Percentiles rank a stretch among this genome's conserved stretches.
phyloP scores from a whole-genome alignment of 331 rosid genomes.

The Rosa hybrid region DNA sequence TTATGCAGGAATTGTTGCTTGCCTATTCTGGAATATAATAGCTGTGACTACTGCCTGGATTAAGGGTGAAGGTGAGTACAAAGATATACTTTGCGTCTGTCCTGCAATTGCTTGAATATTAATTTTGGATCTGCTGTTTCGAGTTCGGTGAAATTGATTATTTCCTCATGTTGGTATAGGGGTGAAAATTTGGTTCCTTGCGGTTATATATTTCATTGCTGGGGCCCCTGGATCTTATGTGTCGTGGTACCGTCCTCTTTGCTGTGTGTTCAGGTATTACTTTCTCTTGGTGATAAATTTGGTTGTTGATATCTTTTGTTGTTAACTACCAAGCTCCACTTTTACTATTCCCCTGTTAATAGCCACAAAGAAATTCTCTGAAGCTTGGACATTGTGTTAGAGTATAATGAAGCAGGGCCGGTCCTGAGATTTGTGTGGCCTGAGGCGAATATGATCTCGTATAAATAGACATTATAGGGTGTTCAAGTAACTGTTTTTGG shows the following conservation, averaged over 20 bases:
- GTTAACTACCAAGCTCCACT: background rate
- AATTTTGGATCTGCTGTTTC: slow-evolving; percentile 19
- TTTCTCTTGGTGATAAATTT: slow-evolving; percentile 19
- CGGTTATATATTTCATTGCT: slow-evolving; percentile 86
- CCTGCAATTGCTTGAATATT: slow-evolving; percentile 14
- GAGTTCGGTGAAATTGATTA: slow-evolving; percentile 27
- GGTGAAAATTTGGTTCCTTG: slow-evolving; percentile 90
- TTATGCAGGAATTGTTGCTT: slow-evolving; percentile 64
- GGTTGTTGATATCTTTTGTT: background rate
- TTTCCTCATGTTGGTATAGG: slow-evolving; percentile 45
- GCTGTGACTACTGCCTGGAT: slow-evolving; percentile 96
- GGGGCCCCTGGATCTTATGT: slow-evolving; percentile 94
- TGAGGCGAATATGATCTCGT: too few relatives aligned
- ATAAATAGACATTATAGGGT: too few relatives aligned
- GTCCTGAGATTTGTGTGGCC: too few relatives aligned
- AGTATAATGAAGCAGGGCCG: background rate
- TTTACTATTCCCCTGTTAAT: background rate
- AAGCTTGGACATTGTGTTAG: slow-evolving; percentile 5
- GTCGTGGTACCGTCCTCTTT: slow-evolving; percentile 94
- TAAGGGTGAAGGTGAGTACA: slow-evolving; percentile 77
- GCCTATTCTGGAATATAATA: slow-evolving; percentile 85
- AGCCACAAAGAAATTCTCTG: background rate
- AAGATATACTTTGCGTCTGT: slow-evolving; percentile 15
- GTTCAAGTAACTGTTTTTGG: too few relatives aligned
- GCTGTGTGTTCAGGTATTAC: slow-evolving; percentile 79